These are phyloP conservation scores for Exophiala phaeomuriformis DNA, from an alignment of 2,329 filamentous ascomycete species.

Conservation along the genomic window DNA sequence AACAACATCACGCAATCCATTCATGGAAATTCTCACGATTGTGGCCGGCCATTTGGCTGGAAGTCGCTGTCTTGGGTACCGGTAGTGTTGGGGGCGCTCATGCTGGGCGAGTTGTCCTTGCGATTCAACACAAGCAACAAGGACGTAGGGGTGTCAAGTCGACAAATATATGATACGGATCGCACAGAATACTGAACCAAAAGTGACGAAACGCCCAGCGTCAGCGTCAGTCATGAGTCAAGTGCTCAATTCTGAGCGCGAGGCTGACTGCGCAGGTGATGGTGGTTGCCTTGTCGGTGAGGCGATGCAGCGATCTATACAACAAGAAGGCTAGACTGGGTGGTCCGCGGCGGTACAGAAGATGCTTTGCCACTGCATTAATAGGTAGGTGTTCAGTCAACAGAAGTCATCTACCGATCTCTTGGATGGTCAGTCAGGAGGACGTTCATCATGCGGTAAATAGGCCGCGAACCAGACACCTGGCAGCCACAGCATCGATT, in stretches of 20 bases:
- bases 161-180: no score
- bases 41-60: conserved; percentile 58
- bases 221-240: conserved; percentile 7
- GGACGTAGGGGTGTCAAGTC: background rate
- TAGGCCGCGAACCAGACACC: no score
- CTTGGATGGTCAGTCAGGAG: no score
- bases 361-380: no score
- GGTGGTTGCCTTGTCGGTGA: conserved; percentile 1
- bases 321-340: no score
- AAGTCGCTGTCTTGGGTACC: conserved; percentile 7
- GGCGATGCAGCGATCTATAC: no score
- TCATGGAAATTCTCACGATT: conserved; percentile 60
- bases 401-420: no score
- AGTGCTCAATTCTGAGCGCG: conserved; percentile 3
- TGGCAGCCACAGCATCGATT: no score
- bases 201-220: background rate
- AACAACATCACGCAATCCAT: background rate
- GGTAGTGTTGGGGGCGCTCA: conserved; percentile 8
- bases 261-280: conserved; percentile 7
- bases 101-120: background rate
- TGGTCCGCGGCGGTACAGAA: no score
- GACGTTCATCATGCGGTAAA: no score
- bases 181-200: background rate
- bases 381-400: no score
- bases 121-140: background rate